Evolutionary conservation across 2,329 filamentous ascomycete species (phyloP).

Genomic region (Ceratocystis harringtonii): DNA sequence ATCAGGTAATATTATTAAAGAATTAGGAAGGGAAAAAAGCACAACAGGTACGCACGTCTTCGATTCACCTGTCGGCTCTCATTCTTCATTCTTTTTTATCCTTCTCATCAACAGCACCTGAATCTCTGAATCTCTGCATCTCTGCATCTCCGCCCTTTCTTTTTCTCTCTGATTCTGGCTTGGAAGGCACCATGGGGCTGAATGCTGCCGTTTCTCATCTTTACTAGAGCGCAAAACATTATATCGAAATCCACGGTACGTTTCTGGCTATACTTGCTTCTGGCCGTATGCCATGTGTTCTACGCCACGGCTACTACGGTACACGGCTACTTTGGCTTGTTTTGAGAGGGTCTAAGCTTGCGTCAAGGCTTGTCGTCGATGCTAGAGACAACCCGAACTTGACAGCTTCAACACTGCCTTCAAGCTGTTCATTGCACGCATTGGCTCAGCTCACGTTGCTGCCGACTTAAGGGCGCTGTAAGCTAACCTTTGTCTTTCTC

Average conservation of each 20-base stretch:
- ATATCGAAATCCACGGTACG: neutral
- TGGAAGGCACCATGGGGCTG: slow-evolving; percentile 14
- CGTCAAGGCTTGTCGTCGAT: neutral
- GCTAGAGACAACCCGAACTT: neutral
- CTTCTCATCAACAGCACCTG: neutral
- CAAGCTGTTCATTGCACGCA: no score
- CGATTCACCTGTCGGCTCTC: neutral
- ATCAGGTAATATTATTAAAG: neutral
- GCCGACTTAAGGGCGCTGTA: neutral
- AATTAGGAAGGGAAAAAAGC: neutral
- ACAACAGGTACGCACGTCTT: slow-evolving; percentile 1
- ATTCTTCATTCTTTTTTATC: neutral
- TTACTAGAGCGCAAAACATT: slow-evolving; percentile 12
- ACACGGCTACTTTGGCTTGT: no score
- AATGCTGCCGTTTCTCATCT: slow-evolving; percentile 9
- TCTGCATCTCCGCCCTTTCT: neutral
- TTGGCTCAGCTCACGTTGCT: no score
- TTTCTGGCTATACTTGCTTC: neutral
- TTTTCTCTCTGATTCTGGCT: neutral
- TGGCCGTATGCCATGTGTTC: no score
- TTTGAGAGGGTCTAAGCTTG: neutral
- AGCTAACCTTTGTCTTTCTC: neutral
- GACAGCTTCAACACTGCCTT: neutral
- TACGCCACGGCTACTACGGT: no score
- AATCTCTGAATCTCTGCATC: neutral